phyloP scores from a whole-genome alignment of 805 yeast genomes.

The Cyberlindnera galapagoensis region DNA sequence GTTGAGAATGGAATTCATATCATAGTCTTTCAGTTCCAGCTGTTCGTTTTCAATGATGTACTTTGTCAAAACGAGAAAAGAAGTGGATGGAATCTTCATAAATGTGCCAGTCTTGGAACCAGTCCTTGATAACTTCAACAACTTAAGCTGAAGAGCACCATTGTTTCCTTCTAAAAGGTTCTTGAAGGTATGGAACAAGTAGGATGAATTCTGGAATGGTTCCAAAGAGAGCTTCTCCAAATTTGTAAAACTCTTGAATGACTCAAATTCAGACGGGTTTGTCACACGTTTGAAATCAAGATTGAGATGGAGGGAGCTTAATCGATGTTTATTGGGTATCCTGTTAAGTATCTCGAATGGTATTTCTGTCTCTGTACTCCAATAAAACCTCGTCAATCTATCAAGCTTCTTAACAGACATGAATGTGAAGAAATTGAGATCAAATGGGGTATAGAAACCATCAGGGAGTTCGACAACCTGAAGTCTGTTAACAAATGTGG shows the following conservation, averaged over 20 bases:
- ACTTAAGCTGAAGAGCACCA: slow-evolving; percentile 7
- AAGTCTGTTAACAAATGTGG: slow-evolving; percentile 22
- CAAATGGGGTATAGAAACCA: slow-evolving; percentile 30
- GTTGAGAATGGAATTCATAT: slow-evolving; percentile 9
- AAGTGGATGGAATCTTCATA: slow-evolving; percentile 12
- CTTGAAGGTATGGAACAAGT: slow-evolving; percentile 20
- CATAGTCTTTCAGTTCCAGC: slow-evolving; percentile 13
- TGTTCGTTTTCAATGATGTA: slow-evolving; percentile 14
- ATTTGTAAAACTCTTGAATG: slow-evolving; percentile 23
- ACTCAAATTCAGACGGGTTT: slow-evolving; percentile 5
- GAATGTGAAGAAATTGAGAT: slow-evolving; percentile 24
- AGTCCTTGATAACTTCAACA: slow-evolving; percentile 12
- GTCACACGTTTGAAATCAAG: slow-evolving; percentile 24
- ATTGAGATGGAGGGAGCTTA: slow-evolving; percentile 27
- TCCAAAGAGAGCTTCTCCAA: slow-evolving; percentile 29
- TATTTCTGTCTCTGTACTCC: slow-evolving; percentile 31
- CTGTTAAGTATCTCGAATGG: slow-evolving; percentile 26
- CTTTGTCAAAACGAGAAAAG: slow-evolving; percentile 16
- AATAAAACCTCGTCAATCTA: slow-evolving; percentile 19
- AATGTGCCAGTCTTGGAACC: slow-evolving; percentile 12
- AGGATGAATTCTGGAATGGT: slow-evolving; percentile 28
- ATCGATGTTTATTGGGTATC: slow-evolving; percentile 25
- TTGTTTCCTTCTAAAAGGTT: slow-evolving; percentile 9
- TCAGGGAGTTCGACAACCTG: slow-evolving; percentile 36
- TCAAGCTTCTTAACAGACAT: slow-evolving; percentile 25